Evolutionary conservation across 2,329 filamentous ascomycete genomes (phyloP), one percentile per base, ranked within the genome.

Genomic region (Aspergillus aculeatus): DNA sequence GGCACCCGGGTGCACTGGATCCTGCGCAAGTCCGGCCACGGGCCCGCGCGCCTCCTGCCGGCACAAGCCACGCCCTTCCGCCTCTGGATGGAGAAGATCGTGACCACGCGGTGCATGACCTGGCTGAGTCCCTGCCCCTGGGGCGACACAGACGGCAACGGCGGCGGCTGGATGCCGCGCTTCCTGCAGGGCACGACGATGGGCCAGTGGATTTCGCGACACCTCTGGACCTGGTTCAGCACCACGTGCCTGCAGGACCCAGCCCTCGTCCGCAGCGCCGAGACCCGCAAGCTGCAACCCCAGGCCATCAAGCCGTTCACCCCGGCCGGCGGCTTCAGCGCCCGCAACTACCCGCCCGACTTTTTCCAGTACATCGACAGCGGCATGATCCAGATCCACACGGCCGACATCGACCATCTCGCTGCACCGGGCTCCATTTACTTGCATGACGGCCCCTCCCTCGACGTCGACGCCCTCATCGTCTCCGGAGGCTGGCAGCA

Each of bases 11-110:
- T 87, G 9, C 79, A 84, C 56, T 81, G 85, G 78, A 73, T 88
- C 4, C 83, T 89, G 57, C 80, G 85, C 49, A 75, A 80, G n/a
- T 80, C 51, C 3, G 61, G 61, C 2, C 82, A 84, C 59, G 86
- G 87, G 0, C 85, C 87, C 84, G 1, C 74, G 70, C 82, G 85
- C 63, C 78, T 90, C 14, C 79, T 86, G 2, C 80, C 82, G 5
- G 38, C 38, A 4, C 38, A 44, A 9, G 16, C 56, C 6, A 52
- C 50, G 3, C 51, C 55, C 9, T 52, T 57, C 19, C 16, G 51
- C n/a, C 11, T 44, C 12, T 61, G 50, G 6, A 23, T 61, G 47
- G 59, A 47, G 6, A 54, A 54, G 19, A 55, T 61, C 11, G 54
- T 52, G 1, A 41, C 50, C 10, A 87, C 83, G 0, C 83, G 89